Evolutionary conservation across 179 eudicot genomes (phyloP), one percentile per base, ranked within the genome.

Genomic region (Heliamphora pulchella): DNA sequence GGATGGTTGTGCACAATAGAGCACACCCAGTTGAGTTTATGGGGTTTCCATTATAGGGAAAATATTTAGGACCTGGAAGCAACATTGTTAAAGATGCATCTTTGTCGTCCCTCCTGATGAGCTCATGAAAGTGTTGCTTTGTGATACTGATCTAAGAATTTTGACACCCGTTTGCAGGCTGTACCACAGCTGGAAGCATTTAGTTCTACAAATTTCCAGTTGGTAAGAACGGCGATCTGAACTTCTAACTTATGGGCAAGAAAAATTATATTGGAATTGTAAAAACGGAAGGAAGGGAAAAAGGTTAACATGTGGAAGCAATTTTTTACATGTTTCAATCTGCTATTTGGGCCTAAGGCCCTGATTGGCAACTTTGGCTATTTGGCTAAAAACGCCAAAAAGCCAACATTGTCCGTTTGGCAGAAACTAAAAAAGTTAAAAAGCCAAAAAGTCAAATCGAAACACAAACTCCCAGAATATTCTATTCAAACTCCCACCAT

Each of bases 141-240:
- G 22, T 14, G 17, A 31, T 43, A 79, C 78, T 86, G 78, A 89
- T 67, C 74, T 81, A 57, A 50, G 64, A n/a, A 43, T 81, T 73
- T 66, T 85, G 77, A 61, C 73, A 55, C 76, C 64, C 68, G 62
- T 84, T 72, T 79, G 46, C 95, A 95, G 98, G 88, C 82, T 81
- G 85, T 95, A 77, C 89, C 90, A 65, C 88, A 85, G 83, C 82
- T 95, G 81, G 91, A 88, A 54, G 90, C 97, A 41, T 85, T 82
- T 62, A 64, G 84, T 82, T 89, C 94, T 75, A 83, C 84, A 69
- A 89, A 82, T 41, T 84, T 95, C 65, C 91, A 91, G 83, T 82
- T 95, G 97, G 98, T 93, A 89, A 81, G 88, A 77, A 73, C 77
- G 8, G 68, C 18, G 79, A 74, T 47, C 69, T 62, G 31, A 57